These are phyloP conservation scores for Cochlearia excelsa DNA, from an alignment of 345 rosid genomes.

Conservation along the genomic window DNA sequence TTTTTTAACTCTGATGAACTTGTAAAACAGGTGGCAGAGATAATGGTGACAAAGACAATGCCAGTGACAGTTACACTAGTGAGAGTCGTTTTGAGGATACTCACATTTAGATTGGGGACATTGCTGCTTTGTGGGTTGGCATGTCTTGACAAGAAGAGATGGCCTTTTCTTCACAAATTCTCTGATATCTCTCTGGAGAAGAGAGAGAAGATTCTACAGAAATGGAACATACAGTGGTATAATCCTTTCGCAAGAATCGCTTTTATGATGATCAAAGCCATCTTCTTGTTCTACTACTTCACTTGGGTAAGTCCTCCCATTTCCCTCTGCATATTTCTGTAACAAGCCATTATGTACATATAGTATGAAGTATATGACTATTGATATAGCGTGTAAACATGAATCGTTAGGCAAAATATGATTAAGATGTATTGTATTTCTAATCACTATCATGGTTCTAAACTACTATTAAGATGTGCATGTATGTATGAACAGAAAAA, in stretches of 20 bases:
- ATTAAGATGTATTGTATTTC: background rate
- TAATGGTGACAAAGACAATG: constrained; percentile 44
- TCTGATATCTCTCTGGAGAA: constrained; percentile 56
- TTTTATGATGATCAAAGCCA: constrained; percentile 52
- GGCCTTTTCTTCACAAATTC: constrained; percentile 69
- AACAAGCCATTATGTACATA: background rate
- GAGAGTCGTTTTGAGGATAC: constrained; percentile 43
- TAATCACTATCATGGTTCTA: constrained; percentile 1
- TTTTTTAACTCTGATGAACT: background rate
- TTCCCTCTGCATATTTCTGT: constrained; percentile 4
- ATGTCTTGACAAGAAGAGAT: constrained; percentile 44
- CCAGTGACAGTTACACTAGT: constrained; percentile 41
- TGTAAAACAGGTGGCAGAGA: constrained; percentile 59
- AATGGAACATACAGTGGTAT: constrained; percentile 48
- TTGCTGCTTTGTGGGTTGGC: constrained; percentile 61
- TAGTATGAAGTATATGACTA: background rate
- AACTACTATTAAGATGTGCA: too few species aligned
- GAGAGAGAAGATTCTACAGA: constrained; percentile 52
- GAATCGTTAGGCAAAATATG: background rate
- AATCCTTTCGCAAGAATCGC: constrained; percentile 49
- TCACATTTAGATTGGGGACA: constrained; percentile 67
- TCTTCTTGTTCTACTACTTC: constrained; percentile 54
- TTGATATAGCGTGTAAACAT: background rate
- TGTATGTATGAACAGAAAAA: constrained; percentile 40
- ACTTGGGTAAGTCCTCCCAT: constrained; percentile 44